Evolutionary conservation across 23 red algal species (phyloP).

Genomic region (Gracilaria gracilis): DNA sequence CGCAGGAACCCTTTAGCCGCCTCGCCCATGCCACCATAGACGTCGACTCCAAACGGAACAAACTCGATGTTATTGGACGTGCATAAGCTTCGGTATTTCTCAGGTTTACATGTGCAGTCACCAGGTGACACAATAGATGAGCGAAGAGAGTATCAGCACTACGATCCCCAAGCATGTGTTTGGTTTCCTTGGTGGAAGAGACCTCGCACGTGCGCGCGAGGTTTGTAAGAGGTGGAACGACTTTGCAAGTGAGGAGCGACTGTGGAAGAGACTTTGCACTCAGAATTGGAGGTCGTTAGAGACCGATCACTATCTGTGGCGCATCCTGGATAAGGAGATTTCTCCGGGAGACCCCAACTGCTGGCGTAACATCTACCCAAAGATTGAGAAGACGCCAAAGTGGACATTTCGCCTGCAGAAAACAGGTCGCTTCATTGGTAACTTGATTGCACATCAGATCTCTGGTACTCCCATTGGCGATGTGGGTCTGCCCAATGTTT

Average conservation of each 20-base stretch:
- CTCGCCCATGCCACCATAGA: no score
- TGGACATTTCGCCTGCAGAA: slow-evolving; percentile 96
- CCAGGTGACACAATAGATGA: no score
- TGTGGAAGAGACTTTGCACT: slow-evolving; percentile 91
- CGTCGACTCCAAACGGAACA: no score
- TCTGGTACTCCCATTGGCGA: slow-evolving; percentile 72
- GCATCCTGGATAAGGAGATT: slow-evolving; percentile 65
- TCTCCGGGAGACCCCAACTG: slow-evolving; percentile 17
- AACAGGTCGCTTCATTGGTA: slow-evolving; percentile 97
- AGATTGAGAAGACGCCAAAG: slow-evolving; percentile 48
- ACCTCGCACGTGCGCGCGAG: slow-evolving; percentile 83
- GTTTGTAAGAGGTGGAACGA: slow-evolving; percentile 92
- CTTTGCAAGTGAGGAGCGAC: slow-evolving; percentile 84
- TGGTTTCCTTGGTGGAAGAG: slow-evolving; percentile 74
- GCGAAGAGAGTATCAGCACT: no score
- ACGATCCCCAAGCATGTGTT: slow-evolving; percentile 85
- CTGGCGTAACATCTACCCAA: slow-evolving; percentile 91
- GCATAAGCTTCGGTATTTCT: no score
- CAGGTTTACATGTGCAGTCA: no score
- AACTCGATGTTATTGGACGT: no score
- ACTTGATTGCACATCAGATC: slow-evolving; percentile 95
- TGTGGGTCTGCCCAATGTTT: slow-evolving; percentile 67
- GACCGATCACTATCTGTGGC: slow-evolving; percentile 80
- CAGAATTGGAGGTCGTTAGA: slow-evolving; percentile 85
- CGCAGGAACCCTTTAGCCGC: no score